Conservation (phyloP, 495 filamentous ascomycete genomes). For the Trichoderma asperelloides region DNA sequence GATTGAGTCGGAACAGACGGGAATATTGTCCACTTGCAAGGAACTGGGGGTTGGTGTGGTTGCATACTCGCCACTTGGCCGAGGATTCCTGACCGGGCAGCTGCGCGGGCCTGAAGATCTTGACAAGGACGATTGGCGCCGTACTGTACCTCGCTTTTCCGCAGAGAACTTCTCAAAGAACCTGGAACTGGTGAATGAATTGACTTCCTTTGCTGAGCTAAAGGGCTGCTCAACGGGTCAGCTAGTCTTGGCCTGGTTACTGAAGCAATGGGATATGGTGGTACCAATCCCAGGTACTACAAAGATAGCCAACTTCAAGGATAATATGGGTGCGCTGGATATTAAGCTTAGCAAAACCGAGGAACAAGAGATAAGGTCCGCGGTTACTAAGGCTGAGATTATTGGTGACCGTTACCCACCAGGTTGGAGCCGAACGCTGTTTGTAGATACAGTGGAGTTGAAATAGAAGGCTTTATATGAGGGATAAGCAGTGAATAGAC, state of each 20-base stretch:
- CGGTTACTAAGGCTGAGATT: not conserved
- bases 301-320: slow-evolving; percentile 45
- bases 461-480: not conserved
- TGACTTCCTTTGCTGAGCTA: slow-evolving; percentile 33
- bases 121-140: slow-evolving; percentile 31
- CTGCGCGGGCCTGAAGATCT: slow-evolving; percentile 26
- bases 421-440: not conserved
- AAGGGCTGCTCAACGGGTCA: slow-evolving; percentile 41
- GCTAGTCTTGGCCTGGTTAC: slow-evolving; percentile 47
- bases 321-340: slow-evolving; percentile 42
- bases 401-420: not conserved
- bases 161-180: slow-evolving; percentile 49
- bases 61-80: slow-evolving; percentile 39
- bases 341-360: slow-evolving; percentile 38
- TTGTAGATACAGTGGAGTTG: not conserved
- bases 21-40: slow-evolving; percentile 31
- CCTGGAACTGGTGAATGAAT: slow-evolving; percentile 38
- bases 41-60: slow-evolving; percentile 41
- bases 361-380: slow-evolving; percentile 30
- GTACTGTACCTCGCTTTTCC: slow-evolving; percentile 31
- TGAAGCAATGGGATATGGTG: slow-evolving; percentile 48
- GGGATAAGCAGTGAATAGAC: too few relatives aligned
- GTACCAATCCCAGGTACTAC: slow-evolving; percentile 51
- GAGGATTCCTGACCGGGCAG: slow-evolving; percentile 37
- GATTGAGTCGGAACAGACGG: slow-evolving; percentile 30